These are phyloP conservation scores for Fusarium hainanense DNA, from an alignment of 2,329 filamentous ascomycete species.

Conservation along the genomic window DNA sequence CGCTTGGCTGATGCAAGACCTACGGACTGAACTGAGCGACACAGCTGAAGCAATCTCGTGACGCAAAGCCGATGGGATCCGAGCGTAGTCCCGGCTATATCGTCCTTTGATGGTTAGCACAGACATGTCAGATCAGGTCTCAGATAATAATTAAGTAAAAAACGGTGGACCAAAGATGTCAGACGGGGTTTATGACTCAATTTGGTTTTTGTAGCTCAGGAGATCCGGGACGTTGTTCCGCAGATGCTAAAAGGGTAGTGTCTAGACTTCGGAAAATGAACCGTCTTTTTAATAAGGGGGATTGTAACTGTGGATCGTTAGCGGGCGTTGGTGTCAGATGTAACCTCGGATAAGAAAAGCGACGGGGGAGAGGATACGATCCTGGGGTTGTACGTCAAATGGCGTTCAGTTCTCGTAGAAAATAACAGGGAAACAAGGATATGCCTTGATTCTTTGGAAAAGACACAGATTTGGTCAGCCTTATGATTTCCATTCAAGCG, in stretches of 20 bases:
- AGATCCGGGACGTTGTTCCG: not conserved
- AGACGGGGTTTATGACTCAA: constrained; percentile 17
- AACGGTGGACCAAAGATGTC: not conserved
- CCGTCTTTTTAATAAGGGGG: not conserved
- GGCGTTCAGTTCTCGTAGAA: constrained; percentile 3
- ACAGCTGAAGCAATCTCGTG: not conserved
- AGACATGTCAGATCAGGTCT: not conserved
- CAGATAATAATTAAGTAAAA: not conserved
- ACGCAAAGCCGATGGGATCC: constrained; percentile 13
- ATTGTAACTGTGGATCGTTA: not conserved
- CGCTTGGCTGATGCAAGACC: not conserved
- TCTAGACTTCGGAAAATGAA: not conserved
- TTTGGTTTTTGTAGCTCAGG: not conserved
- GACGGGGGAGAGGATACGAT: not conserved
- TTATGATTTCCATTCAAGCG: not conserved
- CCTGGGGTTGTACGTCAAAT: not conserved
- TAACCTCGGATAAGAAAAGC: constrained; percentile 5
- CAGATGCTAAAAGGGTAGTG: not conserved
- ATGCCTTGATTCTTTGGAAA: not conserved
- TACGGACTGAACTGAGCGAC: not conserved
- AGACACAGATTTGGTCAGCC: not conserved
- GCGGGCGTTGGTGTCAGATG: constrained; percentile 4
- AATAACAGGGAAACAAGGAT: not conserved
- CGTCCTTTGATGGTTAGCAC: constrained; percentile 7
- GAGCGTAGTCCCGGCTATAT: not conserved